Conservation (phyloP, 2,329 filamentous ascomycete species). For the Colletotrichum camelliae region DNA sequence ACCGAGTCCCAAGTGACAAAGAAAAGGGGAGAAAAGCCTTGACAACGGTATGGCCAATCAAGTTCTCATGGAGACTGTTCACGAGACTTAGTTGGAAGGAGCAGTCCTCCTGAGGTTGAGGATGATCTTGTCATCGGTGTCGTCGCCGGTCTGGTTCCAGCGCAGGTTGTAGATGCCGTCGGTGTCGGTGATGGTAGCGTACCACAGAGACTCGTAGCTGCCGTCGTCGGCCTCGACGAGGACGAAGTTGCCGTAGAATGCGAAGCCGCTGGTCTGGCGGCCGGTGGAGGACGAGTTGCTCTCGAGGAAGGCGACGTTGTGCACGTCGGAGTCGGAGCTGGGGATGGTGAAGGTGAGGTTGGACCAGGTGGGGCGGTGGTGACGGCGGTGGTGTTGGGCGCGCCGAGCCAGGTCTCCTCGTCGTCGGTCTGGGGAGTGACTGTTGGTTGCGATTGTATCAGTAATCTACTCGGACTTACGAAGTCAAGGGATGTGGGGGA, state of each 20-base stretch:
- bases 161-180: conserved; percentile 26
- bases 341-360: conserved; percentile 31
- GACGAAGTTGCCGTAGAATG: conserved; percentile 29
- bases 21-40: background rate
- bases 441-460: background rate
- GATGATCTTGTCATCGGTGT: conserved; percentile 6
- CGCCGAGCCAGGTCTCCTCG: conserved; percentile 21
- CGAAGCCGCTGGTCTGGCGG: conserved; percentile 25
- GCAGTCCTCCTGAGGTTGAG: conserved; percentile 26
- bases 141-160: conserved; percentile 28
- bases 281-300: background rate
- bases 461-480: background rate
- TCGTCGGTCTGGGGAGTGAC: conserved; percentile 10
- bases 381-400: conserved; percentile 19
- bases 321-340: conserved; percentile 18
- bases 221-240: conserved; percentile 6
- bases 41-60: background rate
- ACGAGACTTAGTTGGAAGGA: conserved; percentile 16
- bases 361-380: conserved; percentile 23
- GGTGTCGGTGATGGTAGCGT: conserved; percentile 21
- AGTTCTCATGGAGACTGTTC: background rate
- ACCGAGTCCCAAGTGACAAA: background rate
- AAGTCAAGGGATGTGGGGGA: background rate
- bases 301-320: conserved; percentile 25
- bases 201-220: conserved; percentile 26